Conservation (phyloP, 2,329 filamentous ascomycete genomes). For the Cladophialophora exuberans region DNA sequence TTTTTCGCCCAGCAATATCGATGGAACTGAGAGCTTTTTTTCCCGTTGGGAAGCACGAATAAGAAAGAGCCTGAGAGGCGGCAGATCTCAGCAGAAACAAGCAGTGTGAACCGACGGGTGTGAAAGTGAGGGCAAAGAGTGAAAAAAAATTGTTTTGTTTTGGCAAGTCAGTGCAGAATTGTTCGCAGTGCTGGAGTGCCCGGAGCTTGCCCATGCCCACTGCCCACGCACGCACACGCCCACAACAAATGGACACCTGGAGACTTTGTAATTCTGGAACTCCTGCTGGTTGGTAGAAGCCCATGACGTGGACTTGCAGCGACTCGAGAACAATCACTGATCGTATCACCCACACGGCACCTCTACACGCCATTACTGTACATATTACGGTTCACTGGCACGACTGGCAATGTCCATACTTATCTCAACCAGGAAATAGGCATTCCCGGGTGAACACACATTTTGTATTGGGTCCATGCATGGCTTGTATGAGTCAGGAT, state of each 20-base stretch:
- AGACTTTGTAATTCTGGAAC: neutral
- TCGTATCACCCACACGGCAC: neutral
- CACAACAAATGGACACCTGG: no score
- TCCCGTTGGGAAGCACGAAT: no score
- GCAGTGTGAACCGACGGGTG: neutral
- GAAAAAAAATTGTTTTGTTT: slow-evolving; percentile 5
- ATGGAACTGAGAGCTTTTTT: neutral
- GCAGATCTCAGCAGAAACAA: neutral
- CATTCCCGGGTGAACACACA: no score
- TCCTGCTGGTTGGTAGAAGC: slow-evolving; percentile 2
- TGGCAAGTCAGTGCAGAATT: neutral
- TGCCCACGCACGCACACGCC: no score
- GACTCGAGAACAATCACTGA: neutral
- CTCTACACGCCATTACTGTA: slow-evolving; percentile 3
- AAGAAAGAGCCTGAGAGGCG: no score
- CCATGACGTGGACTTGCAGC: neutral
- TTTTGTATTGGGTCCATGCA: no score
- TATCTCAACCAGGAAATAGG: slow-evolving; percentile 11
- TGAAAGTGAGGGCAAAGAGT: neutral
- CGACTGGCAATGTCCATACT: neutral
- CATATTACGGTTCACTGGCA: no score
- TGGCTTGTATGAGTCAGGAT: slow-evolving; percentile 14
- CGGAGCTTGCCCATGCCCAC: neutral
- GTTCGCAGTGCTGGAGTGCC: neutral
- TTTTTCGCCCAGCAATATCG: neutral